These are phyloP conservation scores for Lactarius quietus DNA, from an alignment of 768 basidiomycete species.

Conservation along the genomic window DNA sequence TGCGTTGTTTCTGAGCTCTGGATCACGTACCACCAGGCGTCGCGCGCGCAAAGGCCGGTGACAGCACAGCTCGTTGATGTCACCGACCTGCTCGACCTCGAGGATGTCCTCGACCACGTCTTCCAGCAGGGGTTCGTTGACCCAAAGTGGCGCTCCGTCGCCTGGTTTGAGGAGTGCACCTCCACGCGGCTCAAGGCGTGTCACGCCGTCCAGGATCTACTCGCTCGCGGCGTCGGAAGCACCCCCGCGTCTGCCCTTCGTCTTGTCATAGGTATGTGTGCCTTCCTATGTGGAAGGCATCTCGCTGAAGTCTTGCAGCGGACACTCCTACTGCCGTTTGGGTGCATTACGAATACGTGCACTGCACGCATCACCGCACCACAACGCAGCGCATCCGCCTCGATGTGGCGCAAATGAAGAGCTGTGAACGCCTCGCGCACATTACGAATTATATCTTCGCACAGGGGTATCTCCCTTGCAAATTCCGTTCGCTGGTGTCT, in stretches of 20 bases:
- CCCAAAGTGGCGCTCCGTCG: slow-evolving; percentile 39
- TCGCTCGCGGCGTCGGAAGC: slow-evolving; percentile 39
- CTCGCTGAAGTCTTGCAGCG: slow-evolving; percentile 29
- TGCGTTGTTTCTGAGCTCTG: slow-evolving; percentile 37
- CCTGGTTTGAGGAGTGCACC: slow-evolving; percentile 45
- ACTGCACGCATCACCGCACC: slow-evolving; percentile 33
- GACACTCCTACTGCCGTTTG: slow-evolving; percentile 41
- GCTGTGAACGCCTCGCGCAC: slow-evolving; percentile 41
- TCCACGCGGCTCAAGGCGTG: slow-evolving; percentile 38
- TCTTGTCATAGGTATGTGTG: slow-evolving; percentile 44
- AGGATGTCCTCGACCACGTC: slow-evolving; percentile 46
- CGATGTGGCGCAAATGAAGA: slow-evolving; percentile 32
- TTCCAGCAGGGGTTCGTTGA: slow-evolving; percentile 48
- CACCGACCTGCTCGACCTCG: slow-evolving; percentile 43
- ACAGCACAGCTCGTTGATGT: slow-evolving; percentile 50
- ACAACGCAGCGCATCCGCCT: slow-evolving; percentile 46
- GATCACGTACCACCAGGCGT: slow-evolving; percentile 47
- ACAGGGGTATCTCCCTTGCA: slow-evolving; percentile 37
- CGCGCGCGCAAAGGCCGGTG: slow-evolving; percentile 38
- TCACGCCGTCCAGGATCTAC: slow-evolving; percentile 36
- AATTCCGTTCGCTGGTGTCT: slow-evolving; percentile 38
- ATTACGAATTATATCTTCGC: slow-evolving; percentile 47
- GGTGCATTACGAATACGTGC: slow-evolving; percentile 43
- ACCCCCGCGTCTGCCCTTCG: slow-evolving; percentile 43
- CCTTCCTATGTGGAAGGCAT: too few relatives aligned